Evolutionary conservation across 495 filamentous ascomycete species (phyloP).

Genomic region (Clavariopsis aquatica): DNA sequence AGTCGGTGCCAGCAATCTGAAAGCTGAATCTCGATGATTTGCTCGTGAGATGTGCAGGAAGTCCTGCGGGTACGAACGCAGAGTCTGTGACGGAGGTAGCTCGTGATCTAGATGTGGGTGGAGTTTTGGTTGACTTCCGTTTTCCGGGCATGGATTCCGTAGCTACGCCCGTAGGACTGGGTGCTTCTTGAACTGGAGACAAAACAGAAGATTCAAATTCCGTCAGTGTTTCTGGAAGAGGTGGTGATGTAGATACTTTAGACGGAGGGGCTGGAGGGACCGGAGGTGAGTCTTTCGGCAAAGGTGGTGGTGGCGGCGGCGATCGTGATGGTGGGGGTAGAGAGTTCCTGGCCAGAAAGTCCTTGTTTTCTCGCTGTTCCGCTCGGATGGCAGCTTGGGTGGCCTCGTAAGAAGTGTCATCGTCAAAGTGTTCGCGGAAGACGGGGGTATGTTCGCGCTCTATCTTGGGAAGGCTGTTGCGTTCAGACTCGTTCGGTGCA

Average conservation of each 20-base stretch:
- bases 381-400: slow-evolving; percentile 40
- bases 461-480: slow-evolving; percentile 43
- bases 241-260: background rate
- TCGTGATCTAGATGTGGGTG: slow-evolving; percentile 48
- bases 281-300: slow-evolving; percentile 33
- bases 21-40: slow-evolving; percentile 90
- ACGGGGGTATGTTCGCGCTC: slow-evolving; percentile 57
- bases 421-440: slow-evolving; percentile 70
- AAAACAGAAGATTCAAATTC: slow-evolving; percentile 38
- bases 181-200: slow-evolving; percentile 42
- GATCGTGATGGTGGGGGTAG: slow-evolving; percentile 24
- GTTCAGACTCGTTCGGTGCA: slow-evolving; percentile 24
- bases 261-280: slow-evolving; percentile 17
- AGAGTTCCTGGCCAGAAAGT: slow-evolving; percentile 40
- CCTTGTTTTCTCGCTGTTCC: slow-evolving; percentile 40
- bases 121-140: slow-evolving; percentile 40
- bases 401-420: slow-evolving; percentile 45
- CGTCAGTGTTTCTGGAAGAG: slow-evolving; percentile 5
- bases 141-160: slow-evolving; percentile 39
- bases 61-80: slow-evolving; percentile 39
- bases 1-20: slow-evolving; percentile 76
- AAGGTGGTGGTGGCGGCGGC: slow-evolving; percentile 37
- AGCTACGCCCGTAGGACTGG: slow-evolving; percentile 44
- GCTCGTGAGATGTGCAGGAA: slow-evolving; percentile 69
- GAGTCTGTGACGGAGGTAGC: slow-evolving; percentile 53